phyloP scores from a whole-genome alignment of 2,329 filamentous ascomycete genomes.

The Seiridium cupressi region DNA sequence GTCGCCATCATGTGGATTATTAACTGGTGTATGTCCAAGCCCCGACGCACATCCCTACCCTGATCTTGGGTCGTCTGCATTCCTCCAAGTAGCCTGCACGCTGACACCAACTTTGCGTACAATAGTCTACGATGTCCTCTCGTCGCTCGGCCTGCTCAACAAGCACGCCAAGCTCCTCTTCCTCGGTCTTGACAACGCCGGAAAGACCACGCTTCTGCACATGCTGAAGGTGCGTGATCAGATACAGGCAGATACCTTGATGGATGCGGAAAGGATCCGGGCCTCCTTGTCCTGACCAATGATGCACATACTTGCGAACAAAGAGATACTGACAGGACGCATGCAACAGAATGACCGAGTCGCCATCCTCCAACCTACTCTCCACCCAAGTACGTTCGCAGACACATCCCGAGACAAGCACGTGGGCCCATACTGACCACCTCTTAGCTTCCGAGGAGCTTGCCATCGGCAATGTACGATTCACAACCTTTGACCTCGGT shows the following conservation, averaged over 20 bases:
- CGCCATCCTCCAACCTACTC: constrained; percentile 84
- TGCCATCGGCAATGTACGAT: constrained; percentile 88
- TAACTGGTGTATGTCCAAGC: constrained; percentile 78
- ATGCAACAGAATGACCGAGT: constrained; percentile 80
- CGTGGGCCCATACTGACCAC: constrained; percentile 21
- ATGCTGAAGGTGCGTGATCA: constrained; percentile 78
- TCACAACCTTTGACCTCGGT: constrained; percentile 91
- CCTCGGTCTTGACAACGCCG: constrained; percentile 89
- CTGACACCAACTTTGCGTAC: constrained; percentile 15
- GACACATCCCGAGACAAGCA: constrained; percentile 14
- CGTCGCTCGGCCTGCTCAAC: constrained; percentile 84
- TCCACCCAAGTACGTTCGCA: constrained; percentile 75
- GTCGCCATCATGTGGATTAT: constrained; percentile 78
- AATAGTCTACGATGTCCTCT: constrained; percentile 84
- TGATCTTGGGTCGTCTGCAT: not conserved
- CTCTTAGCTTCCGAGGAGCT: constrained; percentile 79
- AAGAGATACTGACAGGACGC: not conserved
- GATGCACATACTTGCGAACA: not conserved
- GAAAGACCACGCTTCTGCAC: constrained; percentile 90
- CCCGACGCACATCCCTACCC: constrained; percentile 4
- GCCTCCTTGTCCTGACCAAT: too few relatives aligned
- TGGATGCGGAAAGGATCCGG: too few relatives aligned
- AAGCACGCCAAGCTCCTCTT: constrained; percentile 96
- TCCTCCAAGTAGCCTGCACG: constrained; percentile 8
- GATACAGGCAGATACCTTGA: not conserved